Base-by-base conservation (phyloP, 106 monocot species). In the Narthecium ossifragum region DNA sequence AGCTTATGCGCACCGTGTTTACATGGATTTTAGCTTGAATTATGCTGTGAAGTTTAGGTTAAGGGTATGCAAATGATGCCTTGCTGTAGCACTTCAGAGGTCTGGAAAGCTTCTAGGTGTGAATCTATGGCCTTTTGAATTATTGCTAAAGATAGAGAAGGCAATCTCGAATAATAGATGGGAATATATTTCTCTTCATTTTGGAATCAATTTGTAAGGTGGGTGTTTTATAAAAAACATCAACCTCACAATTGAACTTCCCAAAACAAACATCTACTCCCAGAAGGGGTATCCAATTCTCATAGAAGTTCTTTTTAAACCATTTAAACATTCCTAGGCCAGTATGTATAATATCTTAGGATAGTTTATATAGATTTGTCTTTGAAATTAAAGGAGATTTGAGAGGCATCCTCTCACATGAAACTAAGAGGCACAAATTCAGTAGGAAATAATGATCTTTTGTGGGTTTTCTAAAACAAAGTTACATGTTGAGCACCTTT, bases 121-220 rank as follows among this genome's bases (percentile, higher is more conserved):
- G 74, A 67, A 55, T 67, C 67, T 61, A 48, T 38, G 33, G 30
- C 65, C 38, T 66, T 70, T 66, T 71, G 48, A 61, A 77, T 77
- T 71, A 77, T 77, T 77, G 70, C 36, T 46, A 37, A 61, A 55
- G 20, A n/a, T 15, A 68, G 26, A 6, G 38, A 46, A 43, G 26
- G 26, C 22, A 24, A 53, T 64, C 53, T 27, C 26, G 64, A 70
- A 76, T 76, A 76, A 70, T 10, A 53, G 62, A 57, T 57, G 20
- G 38, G 67, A 46, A 68, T 52, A 18, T 14, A 46, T 27, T 57
- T 56, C 43, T 51, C 47, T 10, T 32, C 20, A 32, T 32, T 27
- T 51, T 24, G 38, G 75, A 75, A 69, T 75, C 25, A 31, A 69
- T 75, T 64, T 57, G 40, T 6, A 40, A 32, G 45, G 17, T 61